Percentiles rank a stretch among this genome's conserved stretches.
phyloP scores from a whole-genome alignment of 2,329 filamentous ascomycete species.

The Penicillium vulpinum region DNA sequence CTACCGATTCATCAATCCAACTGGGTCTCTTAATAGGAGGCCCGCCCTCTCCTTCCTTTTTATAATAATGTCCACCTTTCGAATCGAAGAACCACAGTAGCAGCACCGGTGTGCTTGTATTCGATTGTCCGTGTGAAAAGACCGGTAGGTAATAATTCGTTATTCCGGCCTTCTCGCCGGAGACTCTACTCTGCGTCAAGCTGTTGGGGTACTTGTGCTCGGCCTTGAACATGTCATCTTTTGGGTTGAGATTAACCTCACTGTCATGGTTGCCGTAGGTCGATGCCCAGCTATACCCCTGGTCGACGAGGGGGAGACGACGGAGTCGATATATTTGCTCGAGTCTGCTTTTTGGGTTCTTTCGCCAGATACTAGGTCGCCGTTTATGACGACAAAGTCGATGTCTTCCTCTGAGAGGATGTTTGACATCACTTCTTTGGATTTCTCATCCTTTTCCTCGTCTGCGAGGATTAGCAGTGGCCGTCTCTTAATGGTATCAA shows the following conservation, averaged over 20 bases:
- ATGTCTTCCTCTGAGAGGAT: conserved; percentile 60
- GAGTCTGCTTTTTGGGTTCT: conserved; percentile 57
- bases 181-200: conserved; percentile 48
- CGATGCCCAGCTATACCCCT: conserved; percentile 62
- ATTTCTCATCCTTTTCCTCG: conserved; percentile 58
- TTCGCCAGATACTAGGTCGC: conserved; percentile 70
- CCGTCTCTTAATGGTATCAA: not conserved
- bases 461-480: not conserved
- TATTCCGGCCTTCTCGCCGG: conserved; percentile 41
- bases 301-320: conserved; percentile 60
- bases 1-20: conserved; percentile 48
- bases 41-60: conserved; percentile 23
- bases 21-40: conserved; percentile 37
- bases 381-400: conserved; percentile 67
- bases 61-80: conserved; percentile 57
- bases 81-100: conserved; percentile 74
- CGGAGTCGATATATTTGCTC: conserved; percentile 59
- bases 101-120: conserved; percentile 37
- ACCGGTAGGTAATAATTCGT: conserved; percentile 59
- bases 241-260: conserved; percentile 57
- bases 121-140: conserved; percentile 46
- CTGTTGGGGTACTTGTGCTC: conserved; percentile 42
- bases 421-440: conserved; percentile 57
- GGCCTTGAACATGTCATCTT: conserved; percentile 40
- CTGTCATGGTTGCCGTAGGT: conserved; percentile 73